Conservation (phyloP, 2,329 filamentous ascomycete genomes). For the Cladosporium sp. region DNA sequence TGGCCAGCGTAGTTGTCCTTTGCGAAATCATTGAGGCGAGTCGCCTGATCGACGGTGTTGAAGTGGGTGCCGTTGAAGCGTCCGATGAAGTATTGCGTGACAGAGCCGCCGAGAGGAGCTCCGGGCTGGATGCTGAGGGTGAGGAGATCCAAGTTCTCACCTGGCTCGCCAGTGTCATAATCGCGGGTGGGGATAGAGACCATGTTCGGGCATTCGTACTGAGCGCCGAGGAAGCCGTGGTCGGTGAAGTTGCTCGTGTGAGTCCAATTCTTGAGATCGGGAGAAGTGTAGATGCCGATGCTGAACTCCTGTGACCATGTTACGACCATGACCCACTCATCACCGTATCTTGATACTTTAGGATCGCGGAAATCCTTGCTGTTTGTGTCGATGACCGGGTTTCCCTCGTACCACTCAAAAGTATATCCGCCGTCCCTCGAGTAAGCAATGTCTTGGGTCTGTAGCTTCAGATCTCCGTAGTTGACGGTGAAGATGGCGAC, state of each 20-base stretch:
- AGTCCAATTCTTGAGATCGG: conserved; percentile 60
- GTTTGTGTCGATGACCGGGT: conserved; percentile 60
- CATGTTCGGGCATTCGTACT: conserved; percentile 65
- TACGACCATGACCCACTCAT: conserved; percentile 59
- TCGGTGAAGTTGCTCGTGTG: conserved; percentile 58
- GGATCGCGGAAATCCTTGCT: conserved; percentile 63
- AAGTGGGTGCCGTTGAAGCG: conserved; percentile 65
- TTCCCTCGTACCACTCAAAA: conserved; percentile 59
- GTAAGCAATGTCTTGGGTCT: conserved; percentile 63
- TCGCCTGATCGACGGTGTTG: conserved; percentile 42
- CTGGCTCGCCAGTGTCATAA: conserved; percentile 34
- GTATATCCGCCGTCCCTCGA: conserved; percentile 62
- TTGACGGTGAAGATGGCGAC: conserved; percentile 57
- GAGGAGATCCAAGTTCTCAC: conserved; percentile 47
- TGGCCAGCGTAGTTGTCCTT: conserved; percentile 58
- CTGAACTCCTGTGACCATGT: conserved; percentile 55
- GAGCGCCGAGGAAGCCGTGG: conserved; percentile 53
- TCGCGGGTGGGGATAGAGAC: conserved; percentile 54
- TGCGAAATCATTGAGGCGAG: conserved; percentile 29
- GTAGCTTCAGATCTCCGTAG: conserved; percentile 35
- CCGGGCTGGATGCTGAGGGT: conserved; percentile 59
- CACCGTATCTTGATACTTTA: conserved; percentile 59
- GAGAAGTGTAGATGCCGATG: conserved; percentile 62
- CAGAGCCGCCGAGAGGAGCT: conserved; percentile 57
- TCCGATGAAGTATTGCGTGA: conserved; percentile 58